Conservation (phyloP, 2,329 filamentous ascomycete species). For the Claviceps arundinis region DNA sequence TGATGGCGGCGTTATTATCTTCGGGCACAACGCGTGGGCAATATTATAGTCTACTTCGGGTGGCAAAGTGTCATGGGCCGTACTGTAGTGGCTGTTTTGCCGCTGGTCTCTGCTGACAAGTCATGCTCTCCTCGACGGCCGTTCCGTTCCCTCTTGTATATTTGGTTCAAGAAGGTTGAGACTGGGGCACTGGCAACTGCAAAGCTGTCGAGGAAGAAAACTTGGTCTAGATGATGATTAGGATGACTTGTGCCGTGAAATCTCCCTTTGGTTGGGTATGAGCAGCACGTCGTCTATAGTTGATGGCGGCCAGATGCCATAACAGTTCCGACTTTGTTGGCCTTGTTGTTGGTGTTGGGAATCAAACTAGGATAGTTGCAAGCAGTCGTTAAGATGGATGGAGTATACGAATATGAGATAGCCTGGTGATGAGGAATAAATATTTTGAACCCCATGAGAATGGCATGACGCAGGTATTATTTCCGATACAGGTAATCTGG, state of each 20-base stretch:
- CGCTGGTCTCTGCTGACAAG: background rate
- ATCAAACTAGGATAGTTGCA: slow-evolving; percentile 1
- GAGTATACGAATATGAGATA: background rate
- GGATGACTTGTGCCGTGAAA: background rate
- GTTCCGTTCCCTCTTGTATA: background rate
- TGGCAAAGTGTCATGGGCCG: slow-evolving; percentile 1
- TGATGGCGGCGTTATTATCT: slow-evolving; percentile 4
- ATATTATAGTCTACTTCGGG: slow-evolving; percentile 3
- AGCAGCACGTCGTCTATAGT: background rate
- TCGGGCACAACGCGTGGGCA: slow-evolving; percentile 3
- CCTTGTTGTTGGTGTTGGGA: background rate
- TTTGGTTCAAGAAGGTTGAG: background rate
- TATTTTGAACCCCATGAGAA: slow-evolving; percentile 5
- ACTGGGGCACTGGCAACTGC: background rate
- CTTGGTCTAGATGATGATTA: background rate
- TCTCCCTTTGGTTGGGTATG: background rate
- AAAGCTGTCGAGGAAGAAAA: background rate
- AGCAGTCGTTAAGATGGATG: background rate
- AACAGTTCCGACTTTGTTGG: background rate
- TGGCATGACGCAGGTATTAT: slow-evolving; percentile 2
- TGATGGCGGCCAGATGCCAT: background rate
- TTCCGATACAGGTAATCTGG: background rate
- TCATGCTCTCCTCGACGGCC: background rate
- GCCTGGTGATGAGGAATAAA: slow-evolving; percentile 1
- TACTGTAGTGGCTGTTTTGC: background rate